Evolutionary conservation across 306 rosid species (phyloP).

Genomic region (Phaseolus lunatus): DNA sequence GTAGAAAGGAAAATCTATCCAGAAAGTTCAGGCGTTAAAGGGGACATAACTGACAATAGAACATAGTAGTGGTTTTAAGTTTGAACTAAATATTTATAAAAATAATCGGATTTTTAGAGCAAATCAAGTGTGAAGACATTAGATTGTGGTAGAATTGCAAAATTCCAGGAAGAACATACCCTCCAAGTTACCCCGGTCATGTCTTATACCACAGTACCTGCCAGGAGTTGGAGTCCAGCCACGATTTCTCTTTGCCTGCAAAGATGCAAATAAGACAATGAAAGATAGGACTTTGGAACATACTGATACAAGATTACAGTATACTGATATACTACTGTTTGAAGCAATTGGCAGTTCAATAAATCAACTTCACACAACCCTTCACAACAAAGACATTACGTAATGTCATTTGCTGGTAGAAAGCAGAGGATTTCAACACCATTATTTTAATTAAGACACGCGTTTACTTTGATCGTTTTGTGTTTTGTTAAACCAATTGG

Average conservation of each 20-base stretch:
- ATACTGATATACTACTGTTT: conserved; percentile 5
- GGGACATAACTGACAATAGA: background rate
- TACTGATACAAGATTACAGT: background rate
- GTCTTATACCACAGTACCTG: conserved; percentile 57
- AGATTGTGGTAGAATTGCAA: background rate
- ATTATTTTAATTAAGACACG: background rate
- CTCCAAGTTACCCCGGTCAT: conserved; percentile 38
- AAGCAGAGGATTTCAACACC: conserved; percentile 18
- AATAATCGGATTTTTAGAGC: too few species aligned
- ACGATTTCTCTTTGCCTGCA: conserved; percentile 64
- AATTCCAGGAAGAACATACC: conserved; percentile 7
- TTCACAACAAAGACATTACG: background rate
- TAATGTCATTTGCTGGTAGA: conserved; percentile 29
- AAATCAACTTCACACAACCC: conserved; percentile 22
- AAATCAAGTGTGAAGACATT: too few species aligned
- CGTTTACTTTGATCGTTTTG: background rate
- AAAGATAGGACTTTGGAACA: conserved; percentile 19
- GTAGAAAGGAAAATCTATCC: background rate
- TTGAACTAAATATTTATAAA: too few species aligned
- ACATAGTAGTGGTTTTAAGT: background rate
- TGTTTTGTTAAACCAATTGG: background rate
- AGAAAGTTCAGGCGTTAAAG: background rate
- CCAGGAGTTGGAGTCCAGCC: conserved; percentile 58
- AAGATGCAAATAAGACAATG: conserved; percentile 20
- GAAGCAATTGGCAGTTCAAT: conserved; percentile 12